Base-by-base conservation (phyloP, 805 yeast species). In the Kurtzmaniella cleridarum region DNA sequence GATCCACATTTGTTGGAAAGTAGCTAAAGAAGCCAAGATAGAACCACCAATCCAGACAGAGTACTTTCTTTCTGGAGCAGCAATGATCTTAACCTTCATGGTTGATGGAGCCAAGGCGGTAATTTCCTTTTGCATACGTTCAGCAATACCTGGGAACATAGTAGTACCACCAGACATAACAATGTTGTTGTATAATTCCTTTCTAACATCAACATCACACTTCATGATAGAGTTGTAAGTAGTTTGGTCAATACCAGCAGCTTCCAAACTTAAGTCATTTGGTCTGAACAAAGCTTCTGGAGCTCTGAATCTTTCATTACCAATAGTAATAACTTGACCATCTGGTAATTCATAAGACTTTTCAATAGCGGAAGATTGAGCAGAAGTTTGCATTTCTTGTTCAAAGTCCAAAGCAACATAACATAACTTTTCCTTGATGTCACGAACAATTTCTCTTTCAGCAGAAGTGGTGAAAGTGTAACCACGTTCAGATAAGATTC, bases 1-100 rank as follows among this genome's bases (percentile, higher is more conserved):
- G 86, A 93, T 89, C 98, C 98, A 93, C 98, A 93, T 91, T 78
- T 93, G 98, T 81, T 93, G 98, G 97, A 93, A 93, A 71, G 98
- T 93, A 49, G 96, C 87, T 70, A 93, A 83, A 45, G 97, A 89
- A 54, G 98, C 96, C 73, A 93, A 83, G 65, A 93, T 93, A 59
- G 98, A 93, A 78, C 98, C 98, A 81, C 98, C 98, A 54, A 93
- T 93, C 98, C 98, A 93, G 76, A 90, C 96, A 62, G 96, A 86
- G 85, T 86, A 93, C 76, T 93, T 93, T 76, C 98, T 84, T 76
- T 93, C 98, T 55, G 98, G 98, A 56, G 98, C 96, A 68, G 98
- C 98, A 68, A 85, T 85, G 68, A 93, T 90, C 85, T 93, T 93
- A 66, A 93, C 96, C 89, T 93, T 93, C 97, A 93, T 93, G 47